A percentile compares a stretch with the other conserved stretches of the same genome.
phyloP scores from a whole-genome alignment of 306 rosid genomes.

The Canavalia gladiata region DNA sequence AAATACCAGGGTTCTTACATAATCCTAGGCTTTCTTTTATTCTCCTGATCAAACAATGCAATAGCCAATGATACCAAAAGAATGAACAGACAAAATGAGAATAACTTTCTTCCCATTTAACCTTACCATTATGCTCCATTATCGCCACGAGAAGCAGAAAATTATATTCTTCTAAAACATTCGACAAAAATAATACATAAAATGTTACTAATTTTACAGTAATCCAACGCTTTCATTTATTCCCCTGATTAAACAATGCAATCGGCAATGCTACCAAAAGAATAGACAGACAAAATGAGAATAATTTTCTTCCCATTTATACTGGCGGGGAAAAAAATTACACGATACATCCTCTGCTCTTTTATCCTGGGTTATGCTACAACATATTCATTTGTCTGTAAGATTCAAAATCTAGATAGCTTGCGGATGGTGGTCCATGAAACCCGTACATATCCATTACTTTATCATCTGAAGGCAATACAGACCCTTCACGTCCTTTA shows the following conservation, averaged over 20 bases:
- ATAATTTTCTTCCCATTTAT: conserved; percentile 51
- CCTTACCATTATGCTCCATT: neutral
- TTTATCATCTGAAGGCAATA: conserved; percentile 76
- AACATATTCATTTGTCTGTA: conserved; percentile 85
- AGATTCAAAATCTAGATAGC: conserved; percentile 74
- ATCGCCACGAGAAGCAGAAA: neutral
- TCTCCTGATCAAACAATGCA: conserved; percentile 29
- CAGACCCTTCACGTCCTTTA: conserved; percentile 83
- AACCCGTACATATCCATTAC: conserved; percentile 74
- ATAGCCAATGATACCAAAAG: conserved; percentile 39
- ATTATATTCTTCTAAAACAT: conserved; percentile 16
- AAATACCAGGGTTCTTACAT: neutral
- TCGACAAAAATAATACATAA: conserved; percentile 25
- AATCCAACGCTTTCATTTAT: conserved; percentile 40
- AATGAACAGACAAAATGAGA: conserved; percentile 42
- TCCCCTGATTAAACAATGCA: conserved; percentile 31
- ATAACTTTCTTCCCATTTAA: conserved; percentile 50
- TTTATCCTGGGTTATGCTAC: conserved; percentile 49
- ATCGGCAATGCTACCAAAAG: conserved; percentile 40
- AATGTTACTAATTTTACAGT: conserved; percentile 37
- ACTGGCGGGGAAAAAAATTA: conserved; percentile 45
- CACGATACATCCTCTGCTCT: conserved; percentile 40
- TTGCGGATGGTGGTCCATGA: conserved; percentile 65
- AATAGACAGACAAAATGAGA: conserved; percentile 42
- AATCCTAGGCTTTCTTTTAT: conserved; percentile 38